phyloP scores from a whole-genome alignment of 805 yeast species.

The Barnettozyma vustinii region DNA sequence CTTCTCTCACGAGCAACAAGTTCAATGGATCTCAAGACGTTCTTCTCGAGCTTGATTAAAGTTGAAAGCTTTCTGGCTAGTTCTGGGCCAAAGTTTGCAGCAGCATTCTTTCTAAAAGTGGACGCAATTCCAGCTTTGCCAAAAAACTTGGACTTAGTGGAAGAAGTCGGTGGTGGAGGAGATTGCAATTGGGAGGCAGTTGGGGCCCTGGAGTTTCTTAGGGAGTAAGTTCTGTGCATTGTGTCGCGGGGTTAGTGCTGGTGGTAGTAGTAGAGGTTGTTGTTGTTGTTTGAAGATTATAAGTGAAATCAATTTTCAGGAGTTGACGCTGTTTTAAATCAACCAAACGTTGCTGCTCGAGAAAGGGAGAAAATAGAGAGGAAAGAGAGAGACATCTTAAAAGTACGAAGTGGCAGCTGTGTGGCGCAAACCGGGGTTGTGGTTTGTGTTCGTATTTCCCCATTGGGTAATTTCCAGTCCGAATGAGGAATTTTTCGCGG shows the following conservation, averaged over 20 bases:
- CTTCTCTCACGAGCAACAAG: conserved; percentile 72
- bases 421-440: background rate
- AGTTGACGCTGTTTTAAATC: background rate
- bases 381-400: too few relatives aligned
- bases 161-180: conserved; percentile 93
- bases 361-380: too few relatives aligned
- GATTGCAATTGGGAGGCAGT: conserved; percentile 92
- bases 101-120: conserved; percentile 62
- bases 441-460: background rate
- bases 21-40: conserved; percentile 74
- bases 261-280: background rate
- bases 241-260: too few relatives aligned
- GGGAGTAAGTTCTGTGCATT: conserved; percentile 98
- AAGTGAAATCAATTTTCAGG: background rate
- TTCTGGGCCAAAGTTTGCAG: conserved; percentile 80
- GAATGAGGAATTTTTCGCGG: background rate
- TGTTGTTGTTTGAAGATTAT: background rate
- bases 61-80: conserved; percentile 68
- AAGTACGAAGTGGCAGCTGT: background rate
- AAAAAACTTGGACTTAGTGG: conserved; percentile 83
- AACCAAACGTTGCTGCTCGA: background rate
- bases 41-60: conserved; percentile 76
- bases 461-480: background rate
- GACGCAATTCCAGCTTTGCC: conserved; percentile 67
- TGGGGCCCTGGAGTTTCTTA: conserved; percentile 93